Evolutionary conservation across 2,329 filamentous ascomycete species (phyloP), one percentile per base, ranked within the genome.

Genomic region (Aspergillus aculeatus): DNA sequence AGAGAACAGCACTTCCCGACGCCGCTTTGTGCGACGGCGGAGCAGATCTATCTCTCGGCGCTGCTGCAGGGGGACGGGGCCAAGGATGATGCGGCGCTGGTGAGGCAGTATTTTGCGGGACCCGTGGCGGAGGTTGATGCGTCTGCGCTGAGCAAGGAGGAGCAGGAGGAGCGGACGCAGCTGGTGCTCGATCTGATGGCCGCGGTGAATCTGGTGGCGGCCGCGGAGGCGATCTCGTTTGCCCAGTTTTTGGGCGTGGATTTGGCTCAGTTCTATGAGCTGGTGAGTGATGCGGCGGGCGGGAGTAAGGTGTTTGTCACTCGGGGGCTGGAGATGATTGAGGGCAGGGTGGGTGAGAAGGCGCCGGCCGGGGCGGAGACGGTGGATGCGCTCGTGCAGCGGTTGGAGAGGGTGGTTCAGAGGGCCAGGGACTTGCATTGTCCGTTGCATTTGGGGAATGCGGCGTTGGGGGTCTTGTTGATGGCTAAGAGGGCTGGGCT

Each of bases 11-110:
- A 79, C 29, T 89, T 88, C 70, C 82, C 86, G 0, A 82, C 82
- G 1, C 85, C 85, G 0, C 82, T 91, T 69, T 84, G 83, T 57
- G 82, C 81, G 41, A 80, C 82, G 0, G 86, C 87, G 11, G 88
- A 90, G 73, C 86, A 89, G 71, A 80, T 84, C 29, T 89, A 89
- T 69, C 82, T 88, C 57, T 75, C 83, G 29, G 85, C 82, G 14
- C 72, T 89, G 7, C 78, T 83, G 24, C 82, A 83, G 47, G 88
- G 87, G 10, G 86, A 79, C 63, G 79, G 82, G 0, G 69, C 78
- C 12, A 76, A 83, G 54, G 84, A 86, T 64, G 84, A 86, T 63
- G 82, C 83, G 2, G 79, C 81, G 12, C 76, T 85, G 66, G 82
- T 86, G 16, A 82, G 83, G 55, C 77, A 85, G 53, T 86, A 85